Evolutionary conservation across 768 basidiomycete species (phyloP).

Genomic region (Russula brevipes): DNA sequence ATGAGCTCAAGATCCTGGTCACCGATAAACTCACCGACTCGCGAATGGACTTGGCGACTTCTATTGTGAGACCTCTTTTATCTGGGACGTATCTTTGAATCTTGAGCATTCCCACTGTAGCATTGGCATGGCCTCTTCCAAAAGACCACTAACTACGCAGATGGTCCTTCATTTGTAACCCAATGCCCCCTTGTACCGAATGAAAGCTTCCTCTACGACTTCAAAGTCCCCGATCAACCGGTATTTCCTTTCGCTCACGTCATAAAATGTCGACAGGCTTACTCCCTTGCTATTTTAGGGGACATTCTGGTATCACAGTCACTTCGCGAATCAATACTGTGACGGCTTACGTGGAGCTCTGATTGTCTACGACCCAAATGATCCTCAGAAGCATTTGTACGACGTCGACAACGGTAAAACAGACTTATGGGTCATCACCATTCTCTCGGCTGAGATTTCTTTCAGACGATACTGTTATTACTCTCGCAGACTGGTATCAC

Average conservation of each 20-base stretch:
- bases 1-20: conserved; percentile 8
- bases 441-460: background rate
- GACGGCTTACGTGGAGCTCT: conserved; percentile 40
- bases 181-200: conserved; percentile 41
- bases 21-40: background rate
- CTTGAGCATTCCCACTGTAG: background rate
- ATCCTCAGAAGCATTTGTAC: conserved; percentile 30
- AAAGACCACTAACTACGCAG: conserved; percentile 20
- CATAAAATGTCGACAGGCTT: background rate
- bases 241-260: background rate
- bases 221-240: conserved; percentile 34
- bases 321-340: conserved; percentile 38
- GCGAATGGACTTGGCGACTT: conserved; percentile 13
- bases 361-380: conserved; percentile 32
- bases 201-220: conserved; percentile 40
- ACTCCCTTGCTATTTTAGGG: conserved; percentile 8
- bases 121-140: conserved; percentile 28
- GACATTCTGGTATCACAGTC: conserved; percentile 43
- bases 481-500: conserved; percentile 40
- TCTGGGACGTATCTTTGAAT: background rate
- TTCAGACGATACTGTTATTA: conserved; percentile 44
- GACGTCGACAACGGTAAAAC: conserved; percentile 33
- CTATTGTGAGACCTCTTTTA: conserved; percentile 10
- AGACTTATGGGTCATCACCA: background rate
- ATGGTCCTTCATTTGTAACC: conserved; percentile 29